Conservation (phyloP, 768 basidiomycete genomes). For the Lactifluus piperatus region DNA sequence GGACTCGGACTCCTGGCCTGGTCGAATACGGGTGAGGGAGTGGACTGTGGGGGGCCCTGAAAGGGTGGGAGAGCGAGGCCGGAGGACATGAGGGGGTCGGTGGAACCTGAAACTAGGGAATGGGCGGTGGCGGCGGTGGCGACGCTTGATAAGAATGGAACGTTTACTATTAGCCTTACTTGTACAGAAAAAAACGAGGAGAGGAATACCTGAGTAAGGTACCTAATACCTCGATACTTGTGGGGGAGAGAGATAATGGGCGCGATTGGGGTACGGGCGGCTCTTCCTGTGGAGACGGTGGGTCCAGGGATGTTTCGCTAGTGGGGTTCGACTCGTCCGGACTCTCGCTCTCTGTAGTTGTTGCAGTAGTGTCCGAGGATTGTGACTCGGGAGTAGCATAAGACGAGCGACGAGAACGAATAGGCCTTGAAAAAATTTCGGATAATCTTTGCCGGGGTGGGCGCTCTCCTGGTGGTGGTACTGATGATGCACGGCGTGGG, state of each 20-base stretch:
- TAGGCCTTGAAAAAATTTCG: conserved; percentile 9
- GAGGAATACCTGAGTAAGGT: conserved; percentile 64
- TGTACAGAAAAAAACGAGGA: not conserved
- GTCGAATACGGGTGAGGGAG: not conserved
- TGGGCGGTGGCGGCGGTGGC: conserved; percentile 90
- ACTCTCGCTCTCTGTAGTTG: not conserved
- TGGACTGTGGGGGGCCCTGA: conserved; percentile 17
- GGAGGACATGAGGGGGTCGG: conserved; percentile 54
- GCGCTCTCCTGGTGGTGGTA: conserved; percentile 7
- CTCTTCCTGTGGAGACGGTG: conserved; percentile 1
- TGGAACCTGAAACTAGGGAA: conserved; percentile 67
- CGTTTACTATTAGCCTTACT: not conserved
- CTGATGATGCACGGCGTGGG: not conserved
- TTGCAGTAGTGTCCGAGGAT: conserved; percentile 5
- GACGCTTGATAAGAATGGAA: conserved; percentile 39
- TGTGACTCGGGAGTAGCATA: conserved; percentile 13
- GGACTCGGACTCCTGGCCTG: not conserved
- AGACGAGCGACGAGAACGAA: conserved; percentile 19
- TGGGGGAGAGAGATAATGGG: conserved; percentile 43
- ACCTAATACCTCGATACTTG: conserved; percentile 74
- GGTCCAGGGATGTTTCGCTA: not conserved
- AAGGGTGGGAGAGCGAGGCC: conserved; percentile 36
- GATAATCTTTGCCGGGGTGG: conserved; percentile 10
- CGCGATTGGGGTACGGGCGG: conserved; percentile 11
- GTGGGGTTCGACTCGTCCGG: conserved; percentile 4